phyloP scores from a whole-genome alignment of 495 filamentous ascomycete species.

The Paragyromitra xinjiangensis region DNA sequence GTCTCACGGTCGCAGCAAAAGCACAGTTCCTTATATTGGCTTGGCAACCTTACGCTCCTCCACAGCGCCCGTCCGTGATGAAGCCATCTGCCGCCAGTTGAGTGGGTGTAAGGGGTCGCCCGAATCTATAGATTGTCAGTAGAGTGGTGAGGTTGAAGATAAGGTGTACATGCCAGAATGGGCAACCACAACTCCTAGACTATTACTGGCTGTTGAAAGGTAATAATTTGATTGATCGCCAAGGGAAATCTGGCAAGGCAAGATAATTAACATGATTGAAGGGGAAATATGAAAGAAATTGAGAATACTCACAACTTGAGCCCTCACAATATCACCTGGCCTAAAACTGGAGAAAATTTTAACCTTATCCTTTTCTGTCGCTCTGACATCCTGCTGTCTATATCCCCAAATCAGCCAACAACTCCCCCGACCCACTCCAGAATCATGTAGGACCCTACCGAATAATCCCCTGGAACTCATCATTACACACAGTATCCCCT shows the following conservation, averaged over 20 bases:
- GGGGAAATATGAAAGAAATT: neutral
- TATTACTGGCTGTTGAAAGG: constrained; percentile 84
- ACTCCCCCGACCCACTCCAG: neutral
- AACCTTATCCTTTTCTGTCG: constrained; percentile 94
- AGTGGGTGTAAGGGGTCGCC: constrained; percentile 91
- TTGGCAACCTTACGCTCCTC: constrained; percentile 94
- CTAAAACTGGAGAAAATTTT: constrained; percentile 90
- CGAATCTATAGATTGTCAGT: constrained; percentile 63
- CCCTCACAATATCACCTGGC: constrained; percentile 91
- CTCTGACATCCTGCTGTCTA: constrained; percentile 87
- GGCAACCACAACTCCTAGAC: constrained; percentile 93
- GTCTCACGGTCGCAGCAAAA: neutral
- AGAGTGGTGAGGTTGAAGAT: neutral
- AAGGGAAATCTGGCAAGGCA: constrained; percentile 72
- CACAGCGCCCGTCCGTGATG: constrained; percentile 76
- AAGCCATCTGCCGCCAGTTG: constrained; percentile 92
- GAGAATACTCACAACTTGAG: constrained; percentile 72
- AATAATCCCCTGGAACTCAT: constrained; percentile 70
- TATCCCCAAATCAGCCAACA: constrained; percentile 10
- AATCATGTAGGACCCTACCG: constrained; percentile 46
- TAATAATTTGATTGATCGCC: constrained; percentile 97
- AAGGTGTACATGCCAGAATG: constrained; percentile 63
- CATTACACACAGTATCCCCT: constrained; percentile 69
- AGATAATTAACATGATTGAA: neutral
- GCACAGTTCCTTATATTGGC: constrained; percentile 70